These are phyloP conservation scores for Lagenaria siceraria DNA, from an alignment of 306 rosid species.

Conservation along the genomic window DNA sequence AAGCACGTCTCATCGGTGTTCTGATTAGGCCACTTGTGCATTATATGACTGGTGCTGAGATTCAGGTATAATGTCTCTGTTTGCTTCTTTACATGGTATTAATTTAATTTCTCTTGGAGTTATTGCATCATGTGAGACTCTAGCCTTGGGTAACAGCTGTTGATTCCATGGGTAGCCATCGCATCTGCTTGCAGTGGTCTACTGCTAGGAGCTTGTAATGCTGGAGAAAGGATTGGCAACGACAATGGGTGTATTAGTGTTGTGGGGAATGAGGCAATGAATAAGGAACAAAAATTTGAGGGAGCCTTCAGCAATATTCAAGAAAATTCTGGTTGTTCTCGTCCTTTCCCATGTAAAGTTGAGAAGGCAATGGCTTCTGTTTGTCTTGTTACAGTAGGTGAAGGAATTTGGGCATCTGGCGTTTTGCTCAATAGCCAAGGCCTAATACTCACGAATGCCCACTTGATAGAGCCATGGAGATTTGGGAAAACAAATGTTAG, in stretches of 20 bases:
- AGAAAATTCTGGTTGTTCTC: constrained; percentile 15
- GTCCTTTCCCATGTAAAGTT: constrained; percentile 28
- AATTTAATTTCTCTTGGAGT: constrained; percentile 22
- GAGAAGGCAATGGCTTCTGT: constrained; percentile 72
- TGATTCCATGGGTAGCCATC: constrained; percentile 91
- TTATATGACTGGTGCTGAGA: constrained; percentile 64
- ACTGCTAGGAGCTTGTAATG: constrained; percentile 38
- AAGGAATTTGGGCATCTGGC: constrained; percentile 95
- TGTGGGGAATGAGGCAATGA: constrained; percentile 20
- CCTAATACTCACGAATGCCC: constrained; percentile 89
- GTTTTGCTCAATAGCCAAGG: constrained; percentile 66
- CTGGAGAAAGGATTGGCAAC: constrained; percentile 22
- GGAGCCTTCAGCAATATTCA: constrained; percentile 16
- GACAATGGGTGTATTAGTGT: constrained; percentile 19
- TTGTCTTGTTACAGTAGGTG: constrained; percentile 75
- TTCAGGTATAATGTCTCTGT: constrained; percentile 56
- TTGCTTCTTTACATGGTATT: constrained; percentile 11
- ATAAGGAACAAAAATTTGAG: constrained; percentile 10
- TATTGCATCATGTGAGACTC: constrained; percentile 54
- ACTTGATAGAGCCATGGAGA: constrained; percentile 87
- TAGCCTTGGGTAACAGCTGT: constrained; percentile 86
- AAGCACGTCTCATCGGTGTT: constrained; percentile 55
- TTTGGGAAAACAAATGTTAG: constrained; percentile 50
- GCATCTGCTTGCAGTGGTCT: constrained; percentile 53
- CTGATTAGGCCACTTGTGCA: constrained; percentile 78